These are phyloP conservation scores for Lactifluus piperatus DNA, from an alignment of 768 basidiomycete genomes.

Conservation along the genomic window DNA sequence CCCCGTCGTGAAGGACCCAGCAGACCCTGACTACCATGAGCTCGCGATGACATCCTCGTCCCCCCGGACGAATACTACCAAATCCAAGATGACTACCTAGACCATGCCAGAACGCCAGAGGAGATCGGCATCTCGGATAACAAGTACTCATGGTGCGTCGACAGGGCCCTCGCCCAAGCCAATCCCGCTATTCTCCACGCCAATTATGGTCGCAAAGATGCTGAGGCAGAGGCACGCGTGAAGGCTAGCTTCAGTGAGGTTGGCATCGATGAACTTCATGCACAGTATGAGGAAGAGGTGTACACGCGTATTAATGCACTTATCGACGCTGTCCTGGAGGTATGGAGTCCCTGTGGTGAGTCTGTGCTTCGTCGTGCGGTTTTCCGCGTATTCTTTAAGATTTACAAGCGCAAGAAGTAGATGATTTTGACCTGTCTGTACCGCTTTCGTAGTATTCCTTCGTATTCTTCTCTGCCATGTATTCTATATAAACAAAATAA, in stretches of 20 bases:
- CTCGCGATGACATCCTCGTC: conserved; percentile 73
- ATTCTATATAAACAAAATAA: no score
- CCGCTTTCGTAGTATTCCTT: no score
- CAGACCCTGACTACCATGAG: conserved; percentile 54
- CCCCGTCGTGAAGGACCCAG: conserved; percentile 39
- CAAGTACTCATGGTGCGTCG: conserved; percentile 97
- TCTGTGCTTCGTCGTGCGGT: conserved; percentile 51
- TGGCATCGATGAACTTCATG: conserved; percentile 53
- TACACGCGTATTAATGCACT: conserved; percentile 50
- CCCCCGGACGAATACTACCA: conserved; percentile 94
- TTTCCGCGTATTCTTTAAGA: no score
- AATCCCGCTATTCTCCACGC: conserved; percentile 46
- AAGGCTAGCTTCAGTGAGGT: conserved; percentile 68
- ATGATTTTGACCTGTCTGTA: no score
- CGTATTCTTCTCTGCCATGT: conserved; percentile 45
- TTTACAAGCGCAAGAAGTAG: no score
- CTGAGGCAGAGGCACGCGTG: conserved; percentile 48
- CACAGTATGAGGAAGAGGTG: conserved; percentile 60
- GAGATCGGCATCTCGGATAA: conserved; percentile 95
- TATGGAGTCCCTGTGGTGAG: conserved; percentile 25
- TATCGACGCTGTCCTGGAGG: conserved; percentile 70
- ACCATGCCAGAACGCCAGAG: conserved; percentile 84
- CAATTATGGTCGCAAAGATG: conserved; percentile 55
- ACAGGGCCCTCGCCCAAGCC: conserved; percentile 65
- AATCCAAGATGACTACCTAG: conserved; percentile 97